These are phyloP conservation scores for Prunus persica DNA, from an alignment of 306 rosid genomes.

Conservation along the genomic window DNA sequence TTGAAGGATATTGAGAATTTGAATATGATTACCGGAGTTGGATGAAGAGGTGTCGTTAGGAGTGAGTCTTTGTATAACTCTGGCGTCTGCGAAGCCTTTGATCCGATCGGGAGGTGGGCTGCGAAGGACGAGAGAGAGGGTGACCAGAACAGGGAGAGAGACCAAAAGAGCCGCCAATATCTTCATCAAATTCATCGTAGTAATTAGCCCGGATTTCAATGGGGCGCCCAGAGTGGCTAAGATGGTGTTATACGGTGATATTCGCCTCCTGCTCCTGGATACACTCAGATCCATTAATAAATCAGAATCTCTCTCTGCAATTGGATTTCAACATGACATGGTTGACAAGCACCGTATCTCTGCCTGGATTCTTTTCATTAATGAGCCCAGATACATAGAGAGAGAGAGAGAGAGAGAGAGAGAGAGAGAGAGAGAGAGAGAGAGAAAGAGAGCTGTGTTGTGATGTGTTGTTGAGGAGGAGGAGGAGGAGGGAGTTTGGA, in stretches of 20 bases:
- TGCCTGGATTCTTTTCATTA: background rate
- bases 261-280: slow-evolving; percentile 10
- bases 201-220: slow-evolving; percentile 4
- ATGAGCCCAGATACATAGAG: background rate
- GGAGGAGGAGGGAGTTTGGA: background rate
- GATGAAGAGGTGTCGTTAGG: background rate
- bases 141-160: slow-evolving; percentile 30
- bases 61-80: slow-evolving; percentile 15
- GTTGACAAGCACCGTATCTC: background rate
- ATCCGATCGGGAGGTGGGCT: slow-evolving; percentile 19
- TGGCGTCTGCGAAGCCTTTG: slow-evolving; percentile 30
- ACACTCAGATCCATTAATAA: slow-evolving; percentile 22
- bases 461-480: background rate
- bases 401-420: background rate
- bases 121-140: slow-evolving; percentile 26
- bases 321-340: background rate
- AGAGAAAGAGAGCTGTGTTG: background rate
- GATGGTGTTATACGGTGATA: background rate
- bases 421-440: background rate
- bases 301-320: background rate
- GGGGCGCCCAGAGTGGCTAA: slow-evolving; percentile 2
- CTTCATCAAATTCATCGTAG: slow-evolving; percentile 27
- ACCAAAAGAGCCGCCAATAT: slow-evolving; percentile 26
- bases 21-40: background rate
- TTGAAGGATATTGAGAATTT: background rate